These are phyloP conservation scores for Plenodomus lindquistii DNA, from an alignment of 2,329 filamentous ascomycete species.

Conservation along the genomic window DNA sequence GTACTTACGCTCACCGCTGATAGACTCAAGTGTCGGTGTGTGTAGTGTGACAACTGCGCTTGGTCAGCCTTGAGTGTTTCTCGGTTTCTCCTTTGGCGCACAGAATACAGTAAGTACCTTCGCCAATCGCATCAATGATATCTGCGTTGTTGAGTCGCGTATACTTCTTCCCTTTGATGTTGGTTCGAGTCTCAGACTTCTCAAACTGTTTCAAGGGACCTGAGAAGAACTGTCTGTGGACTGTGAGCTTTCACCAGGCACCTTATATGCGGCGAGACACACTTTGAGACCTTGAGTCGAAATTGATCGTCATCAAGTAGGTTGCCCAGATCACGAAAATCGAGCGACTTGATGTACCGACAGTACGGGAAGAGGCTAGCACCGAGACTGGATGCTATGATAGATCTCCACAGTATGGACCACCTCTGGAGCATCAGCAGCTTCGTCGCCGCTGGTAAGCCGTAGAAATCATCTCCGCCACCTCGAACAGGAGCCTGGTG, in stretches of 20 bases:
- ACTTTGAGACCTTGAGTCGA: constrained; percentile 60
- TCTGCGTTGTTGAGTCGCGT: constrained; percentile 46
- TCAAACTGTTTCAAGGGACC: constrained; percentile 52
- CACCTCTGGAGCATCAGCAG: constrained; percentile 59
- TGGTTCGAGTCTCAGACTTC: constrained; percentile 25
- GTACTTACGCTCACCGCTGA: constrained; percentile 56
- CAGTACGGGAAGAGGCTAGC: constrained; percentile 70
- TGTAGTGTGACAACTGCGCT: constrained; percentile 50
- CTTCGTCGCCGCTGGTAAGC: constrained; percentile 43
- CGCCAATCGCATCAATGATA: constrained; percentile 54
- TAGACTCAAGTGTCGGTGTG: constrained; percentile 60
- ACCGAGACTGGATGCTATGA: constrained; percentile 67
- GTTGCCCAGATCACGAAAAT: constrained; percentile 63
- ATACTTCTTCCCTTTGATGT: constrained; percentile 32
- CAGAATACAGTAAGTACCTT: constrained; percentile 40
- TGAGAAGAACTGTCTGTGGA: constrained; percentile 55
- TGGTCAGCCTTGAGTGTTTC: constrained; percentile 8
- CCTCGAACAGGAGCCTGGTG: constrained; percentile 51
- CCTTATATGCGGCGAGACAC: constrained; percentile 29
- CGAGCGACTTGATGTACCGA: constrained; percentile 65
- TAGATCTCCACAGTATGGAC: constrained; percentile 69
- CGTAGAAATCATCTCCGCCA: constrained; percentile 46
- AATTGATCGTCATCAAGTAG: constrained; percentile 65
- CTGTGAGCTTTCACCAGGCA: constrained; percentile 6
- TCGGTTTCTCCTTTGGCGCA: background rate